Evolutionary conservation across 2,329 filamentous ascomycete species (phyloP).

Genomic region (Lasiodiplodia citricola): DNA sequence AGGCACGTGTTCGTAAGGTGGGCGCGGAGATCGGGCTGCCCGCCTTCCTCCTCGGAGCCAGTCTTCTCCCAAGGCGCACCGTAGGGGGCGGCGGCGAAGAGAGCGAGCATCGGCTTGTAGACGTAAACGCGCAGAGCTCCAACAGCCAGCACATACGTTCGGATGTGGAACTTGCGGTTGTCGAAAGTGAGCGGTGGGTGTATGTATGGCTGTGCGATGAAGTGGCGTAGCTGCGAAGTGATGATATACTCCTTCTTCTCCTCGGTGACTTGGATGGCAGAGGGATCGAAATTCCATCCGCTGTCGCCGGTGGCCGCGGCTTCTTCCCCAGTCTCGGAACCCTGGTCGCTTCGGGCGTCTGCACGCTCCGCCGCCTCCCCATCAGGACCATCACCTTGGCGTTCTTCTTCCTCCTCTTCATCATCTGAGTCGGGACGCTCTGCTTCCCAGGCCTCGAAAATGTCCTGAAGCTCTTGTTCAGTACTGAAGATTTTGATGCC

Average conservation of each 20-base stretch:
- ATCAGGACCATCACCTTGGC: constrained; percentile 28
- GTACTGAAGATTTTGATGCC: constrained; percentile 89
- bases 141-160: constrained; percentile 84
- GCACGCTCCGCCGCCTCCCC: constrained; percentile 31
- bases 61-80: constrained; percentile 60
- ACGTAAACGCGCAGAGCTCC: constrained; percentile 83
- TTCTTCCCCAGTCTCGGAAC: constrained; percentile 35
- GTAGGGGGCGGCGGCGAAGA: constrained; percentile 84
- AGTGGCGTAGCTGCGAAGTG: constrained; percentile 91
- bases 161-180: constrained; percentile 89
- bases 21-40: constrained; percentile 62
- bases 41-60: constrained; percentile 40
- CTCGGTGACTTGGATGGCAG: constrained; percentile 29
- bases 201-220: constrained; percentile 94
- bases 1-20: constrained; percentile 97
- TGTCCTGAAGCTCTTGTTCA: constrained; percentile 79
- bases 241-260: constrained; percentile 64
- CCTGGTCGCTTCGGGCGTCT: constrained; percentile 47
- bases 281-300: background rate
- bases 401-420: constrained; percentile 42
- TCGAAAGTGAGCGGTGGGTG: constrained; percentile 78
- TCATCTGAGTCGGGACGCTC: constrained; percentile 66
- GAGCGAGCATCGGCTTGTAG: constrained; percentile 87
- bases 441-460: constrained; percentile 92
- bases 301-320: background rate